Percentiles rank a stretch among this genome's conserved stretches.
Conservation (phyloP, 768 basidiomycete genomes). For the Leccinum longicurvipes region DNA sequence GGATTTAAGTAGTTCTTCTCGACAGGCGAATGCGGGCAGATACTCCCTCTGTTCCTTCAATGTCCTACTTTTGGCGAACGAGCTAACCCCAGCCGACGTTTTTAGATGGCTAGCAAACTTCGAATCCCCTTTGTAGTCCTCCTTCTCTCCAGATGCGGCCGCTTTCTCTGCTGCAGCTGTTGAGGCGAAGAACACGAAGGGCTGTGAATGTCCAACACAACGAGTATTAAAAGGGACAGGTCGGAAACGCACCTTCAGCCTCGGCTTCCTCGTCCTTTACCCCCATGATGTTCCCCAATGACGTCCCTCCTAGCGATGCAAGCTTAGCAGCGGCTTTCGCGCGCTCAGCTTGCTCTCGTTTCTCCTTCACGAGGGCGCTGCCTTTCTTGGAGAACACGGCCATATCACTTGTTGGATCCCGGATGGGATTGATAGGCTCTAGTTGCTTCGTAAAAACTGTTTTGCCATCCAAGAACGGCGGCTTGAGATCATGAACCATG, state of each 20-base stretch:
- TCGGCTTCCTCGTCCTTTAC: conserved; percentile 93
- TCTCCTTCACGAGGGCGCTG: conserved; percentile 90
- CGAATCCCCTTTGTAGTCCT: conserved; percentile 87
- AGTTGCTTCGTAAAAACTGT: conserved; percentile 95
- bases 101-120: conserved; percentile 97
- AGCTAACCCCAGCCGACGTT: conserved; percentile 68
- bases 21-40: conserved; percentile 94
- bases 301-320: conserved; percentile 86
- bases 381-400: conserved; percentile 97
- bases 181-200: conserved; percentile 32
- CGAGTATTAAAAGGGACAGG: conserved; percentile 24
- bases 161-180: conserved; percentile 53
- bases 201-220: conserved; percentile 82
- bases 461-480: conserved; percentile 95
- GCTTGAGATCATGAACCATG: conserved; percentile 95
- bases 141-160: conserved; percentile 49
- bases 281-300: conserved; percentile 97
- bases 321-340: conserved; percentile 96
- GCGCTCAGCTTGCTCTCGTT: conserved; percentile 93
- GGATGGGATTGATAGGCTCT: conserved; percentile 95
- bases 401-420: conserved; percentile 91
- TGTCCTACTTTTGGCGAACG: conserved; percentile 77
- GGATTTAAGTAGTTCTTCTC: conserved; percentile 85
- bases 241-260: conserved; percentile 70
- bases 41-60: conserved; percentile 96